Evolutionary conservation across 2,329 filamentous ascomycete genomes (phyloP), one percentile per base, ranked within the genome.

Genomic region (Tolypocladium sp.): DNA sequence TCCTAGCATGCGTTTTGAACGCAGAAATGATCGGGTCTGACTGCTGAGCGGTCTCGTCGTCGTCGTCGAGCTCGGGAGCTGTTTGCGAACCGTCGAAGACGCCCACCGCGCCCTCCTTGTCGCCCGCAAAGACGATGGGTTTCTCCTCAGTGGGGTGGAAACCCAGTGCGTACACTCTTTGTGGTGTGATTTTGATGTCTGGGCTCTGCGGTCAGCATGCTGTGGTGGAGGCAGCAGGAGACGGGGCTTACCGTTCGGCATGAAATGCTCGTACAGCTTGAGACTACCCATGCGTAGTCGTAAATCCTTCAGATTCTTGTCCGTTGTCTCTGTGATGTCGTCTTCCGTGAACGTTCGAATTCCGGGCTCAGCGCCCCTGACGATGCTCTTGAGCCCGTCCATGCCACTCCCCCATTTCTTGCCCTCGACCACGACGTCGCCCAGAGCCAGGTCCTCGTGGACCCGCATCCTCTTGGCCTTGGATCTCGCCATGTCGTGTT

Each of bases 131-230:
- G 1, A 97, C 82, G 3, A 99, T 79, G 0, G 92, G 86, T 67
- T 97, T 97, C 3, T 92, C 86, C 60, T 86, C 80, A 0, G 87
- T 92, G 0, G 94, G 94, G 67, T 99, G 94, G 65, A 99, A 93
- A 0, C 88, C 86, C 66, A 97, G 85, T 0, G 90, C 82, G 69
- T 97, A 99, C 17, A 96, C 83, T 57, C 93, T 79, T 65, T 96
- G 91, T 0, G 92, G 92, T 0, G 90, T 93, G 55, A 97, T 87
- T 70, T 97, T 97, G 67, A 97, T 94, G 57, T 90, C 90, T 91
- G 64, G 9, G 4, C 4, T 13, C n/a, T 33, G 42, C 27, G 52
- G 55, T 44, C 27, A 55, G 25, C 13, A 22, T n/a, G n/a, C 41
- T 6, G 25, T 20, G 17, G 30, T n/a, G 1, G 2, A n/a, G 42